Conservation (phyloP, 208 protist genomes). For the Trypanosomatidae sp. region DNA sequence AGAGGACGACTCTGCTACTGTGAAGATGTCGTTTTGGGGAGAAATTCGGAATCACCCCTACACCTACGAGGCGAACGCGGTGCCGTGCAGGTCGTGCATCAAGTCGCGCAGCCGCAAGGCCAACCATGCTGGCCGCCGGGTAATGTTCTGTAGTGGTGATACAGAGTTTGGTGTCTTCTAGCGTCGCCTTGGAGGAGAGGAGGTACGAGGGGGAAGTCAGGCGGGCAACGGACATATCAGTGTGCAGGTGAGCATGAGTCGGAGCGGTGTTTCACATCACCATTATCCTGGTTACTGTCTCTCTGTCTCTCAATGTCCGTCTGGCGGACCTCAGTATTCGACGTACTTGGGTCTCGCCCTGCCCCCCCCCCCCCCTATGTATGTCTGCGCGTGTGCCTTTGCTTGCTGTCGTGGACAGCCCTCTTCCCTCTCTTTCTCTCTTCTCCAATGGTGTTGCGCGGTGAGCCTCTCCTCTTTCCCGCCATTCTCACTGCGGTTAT, state of each 20-base stretch:
- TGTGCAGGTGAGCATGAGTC: neutral
- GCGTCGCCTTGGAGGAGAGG: neutral
- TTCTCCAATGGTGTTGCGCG: neutral
- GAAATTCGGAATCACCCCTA: slow-evolving; percentile 12
- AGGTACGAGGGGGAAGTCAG: too few relatives aligned
- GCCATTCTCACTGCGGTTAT: too few relatives aligned
- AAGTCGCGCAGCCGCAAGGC: slow-evolving; percentile 1
- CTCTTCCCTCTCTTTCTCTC: neutral
- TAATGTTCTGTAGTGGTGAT: slow-evolving; percentile 50
- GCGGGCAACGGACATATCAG: neutral
- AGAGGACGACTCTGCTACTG: neutral
- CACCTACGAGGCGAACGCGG: slow-evolving; percentile 9
- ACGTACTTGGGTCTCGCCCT: neutral
- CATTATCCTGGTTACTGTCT: neutral
- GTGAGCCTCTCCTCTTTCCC: too few relatives aligned
- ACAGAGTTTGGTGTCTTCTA: slow-evolving; percentile 64
- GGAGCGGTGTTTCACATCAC: neutral
- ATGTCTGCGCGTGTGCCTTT: neutral
- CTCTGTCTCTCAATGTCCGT: neutral
- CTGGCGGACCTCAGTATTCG: neutral
- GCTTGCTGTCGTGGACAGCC: neutral
- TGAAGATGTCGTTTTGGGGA: neutral
- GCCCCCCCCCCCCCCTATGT: neutral
- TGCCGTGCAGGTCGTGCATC: slow-evolving; percentile 8
- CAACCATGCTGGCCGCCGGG: slow-evolving; percentile 9